Conservation (phyloP, 129 eudicot species). For the Ambrosia artemisiifolia region DNA sequence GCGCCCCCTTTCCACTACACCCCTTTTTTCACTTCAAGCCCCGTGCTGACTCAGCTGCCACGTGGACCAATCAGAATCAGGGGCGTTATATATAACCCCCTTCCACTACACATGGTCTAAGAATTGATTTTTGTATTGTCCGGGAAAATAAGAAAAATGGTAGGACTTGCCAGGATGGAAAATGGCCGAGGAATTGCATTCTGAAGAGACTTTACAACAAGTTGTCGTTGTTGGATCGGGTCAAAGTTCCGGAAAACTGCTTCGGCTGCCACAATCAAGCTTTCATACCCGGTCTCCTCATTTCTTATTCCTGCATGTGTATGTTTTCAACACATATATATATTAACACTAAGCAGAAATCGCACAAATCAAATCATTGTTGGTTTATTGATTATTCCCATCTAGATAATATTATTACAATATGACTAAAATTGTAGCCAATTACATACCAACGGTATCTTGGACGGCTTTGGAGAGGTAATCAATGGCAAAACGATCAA, state of each 20-base stretch:
- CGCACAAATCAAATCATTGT: too few relatives aligned
- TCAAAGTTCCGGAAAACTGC: constrained; percentile 36
- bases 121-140: too few relatives aligned
- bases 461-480: constrained; percentile 72
- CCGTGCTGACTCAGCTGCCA: too few relatives aligned
- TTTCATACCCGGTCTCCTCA: constrained; percentile 61
- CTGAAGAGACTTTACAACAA: constrained; percentile 51
- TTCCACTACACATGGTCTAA: too few relatives aligned
- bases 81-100: too few relatives aligned
- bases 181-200: constrained; percentile 63
- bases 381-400: too few relatives aligned
- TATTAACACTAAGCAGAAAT: too few relatives aligned
- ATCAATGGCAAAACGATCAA: constrained; percentile 58
- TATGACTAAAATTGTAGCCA: background rate
- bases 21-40: too few relatives aligned
- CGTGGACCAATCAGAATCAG: too few relatives aligned
- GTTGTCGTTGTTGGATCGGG: constrained; percentile 46
- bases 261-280: constrained; percentile 63
- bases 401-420: too few relatives aligned
- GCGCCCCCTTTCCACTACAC: too few relatives aligned
- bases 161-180: constrained; percentile 52
- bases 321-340: too few relatives aligned
- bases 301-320: constrained; percentile 38
- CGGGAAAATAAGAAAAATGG: background rate
- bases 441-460: constrained; percentile 51